Evolutionary conservation across 148 eudicot species (phyloP), one percentile per base, ranked within the genome.

Genomic region (Rheum nobile): DNA sequence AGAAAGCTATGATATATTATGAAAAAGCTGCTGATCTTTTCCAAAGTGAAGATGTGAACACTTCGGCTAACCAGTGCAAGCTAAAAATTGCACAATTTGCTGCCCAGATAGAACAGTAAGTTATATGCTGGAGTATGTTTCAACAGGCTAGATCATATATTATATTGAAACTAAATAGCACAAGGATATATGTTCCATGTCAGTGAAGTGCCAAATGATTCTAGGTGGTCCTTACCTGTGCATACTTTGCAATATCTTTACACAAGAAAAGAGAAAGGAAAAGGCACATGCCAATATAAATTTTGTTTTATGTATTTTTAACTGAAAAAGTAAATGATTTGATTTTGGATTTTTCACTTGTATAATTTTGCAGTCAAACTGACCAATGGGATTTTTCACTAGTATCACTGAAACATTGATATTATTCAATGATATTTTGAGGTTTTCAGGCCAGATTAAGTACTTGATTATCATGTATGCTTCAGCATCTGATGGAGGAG

Each of bases 21-120:
- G 91, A 88, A 71, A 82, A 81, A 70, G 82, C 97, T 42, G 87
- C 92, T 71, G 92, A 91, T 59, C 88, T 88, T 75, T 91, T 82
- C 82, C 89, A 86, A 78, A 82, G 86, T 68, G 92, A 88, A 75
- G 92, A 91, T 14, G 92, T 82, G 47, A 85, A 83, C 43, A 82
- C 92, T 54, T 83, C 96, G 80, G 88, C 91, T 21, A 90, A 87
- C 75, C 96, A 90, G 80, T 85, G 85, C 84, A 82, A 75, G 81
- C 97, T 82, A 75, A 92, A 92, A 82, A 83, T 92, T 82, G 97
- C 97, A 13, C 85, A 90, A 71, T 90, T 75, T 81, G 79, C 92
- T 78, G 96, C 97, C 44, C 89, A 90, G 75, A 75, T 92, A 61
- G 93, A 85, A 82, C 81, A 88, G 96, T 89, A 89, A 87, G 91